phyloP scores from a whole-genome alignment of 2,329 filamentous ascomycete species.

The Westerdykella sp. region DNA sequence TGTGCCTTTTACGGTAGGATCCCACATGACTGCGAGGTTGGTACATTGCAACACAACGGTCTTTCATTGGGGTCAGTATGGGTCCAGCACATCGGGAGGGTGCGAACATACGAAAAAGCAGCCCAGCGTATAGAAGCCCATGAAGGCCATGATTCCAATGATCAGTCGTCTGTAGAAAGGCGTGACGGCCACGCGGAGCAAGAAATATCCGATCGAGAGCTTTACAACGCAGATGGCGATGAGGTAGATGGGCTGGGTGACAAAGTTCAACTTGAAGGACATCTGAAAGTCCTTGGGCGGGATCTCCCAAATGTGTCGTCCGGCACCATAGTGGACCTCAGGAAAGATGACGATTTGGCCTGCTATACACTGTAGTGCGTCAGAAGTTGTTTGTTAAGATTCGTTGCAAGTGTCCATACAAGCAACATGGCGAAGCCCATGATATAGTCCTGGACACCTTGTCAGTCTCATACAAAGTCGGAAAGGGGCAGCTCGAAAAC shows the following conservation, averaged over 20 bases:
- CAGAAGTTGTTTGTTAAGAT: neutral
- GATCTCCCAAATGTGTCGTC: conserved; percentile 43
- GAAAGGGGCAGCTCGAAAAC: conserved; percentile 1
- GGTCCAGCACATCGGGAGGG: neutral
- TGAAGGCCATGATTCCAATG: conserved; percentile 43
- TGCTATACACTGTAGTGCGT: conserved; percentile 25
- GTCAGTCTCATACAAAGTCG: conserved; percentile 5
- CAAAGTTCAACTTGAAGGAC: conserved; percentile 45
- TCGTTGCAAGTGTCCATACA: conserved; percentile 10
- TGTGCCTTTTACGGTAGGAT: conserved; percentile 32
- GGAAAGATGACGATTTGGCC: conserved; percentile 39
- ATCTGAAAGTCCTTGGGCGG: conserved; percentile 23
- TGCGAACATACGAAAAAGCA: conserved; percentile 35
- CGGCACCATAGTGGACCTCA: conserved; percentile 42
- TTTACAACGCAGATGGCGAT: conserved; percentile 44
- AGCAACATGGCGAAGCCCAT: conserved; percentile 40
- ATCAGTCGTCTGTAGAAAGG: conserved; percentile 40
- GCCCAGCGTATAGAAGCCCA: conserved; percentile 40
- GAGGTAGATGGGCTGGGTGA: conserved; percentile 44
- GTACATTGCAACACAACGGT: conserved; percentile 47
- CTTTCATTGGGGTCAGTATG: conserved; percentile 2
- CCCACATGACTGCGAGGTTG: conserved; percentile 44
- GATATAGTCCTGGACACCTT: conserved; percentile 33
- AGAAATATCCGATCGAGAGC: conserved; percentile 45
- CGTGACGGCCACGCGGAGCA: conserved; percentile 41